Conservation (phyloP, 73 alveolate genomes). For the Tetrahymena thermophila region DNA sequence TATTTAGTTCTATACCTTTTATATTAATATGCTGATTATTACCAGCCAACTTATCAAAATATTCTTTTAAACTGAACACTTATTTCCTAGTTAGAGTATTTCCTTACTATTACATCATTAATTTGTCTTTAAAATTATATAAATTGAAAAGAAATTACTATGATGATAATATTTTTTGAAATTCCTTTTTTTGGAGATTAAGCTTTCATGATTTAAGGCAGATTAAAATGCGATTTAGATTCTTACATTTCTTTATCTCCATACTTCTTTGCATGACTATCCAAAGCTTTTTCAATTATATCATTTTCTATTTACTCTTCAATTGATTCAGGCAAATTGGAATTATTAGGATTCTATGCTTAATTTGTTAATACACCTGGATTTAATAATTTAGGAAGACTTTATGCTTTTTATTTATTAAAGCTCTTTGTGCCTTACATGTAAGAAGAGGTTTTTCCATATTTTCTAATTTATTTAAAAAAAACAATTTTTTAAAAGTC, state of each 20-base stretch:
- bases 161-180: not conserved
- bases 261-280: constrained; percentile 19
- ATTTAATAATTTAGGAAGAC: not conserved
- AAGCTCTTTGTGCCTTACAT: constrained; percentile 16
- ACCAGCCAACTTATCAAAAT: constrained; percentile 24
- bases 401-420: not conserved
- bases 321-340: not conserved
- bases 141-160: not conserved
- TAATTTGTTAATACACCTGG: constrained; percentile 6
- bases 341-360: not conserved
- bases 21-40: constrained; percentile 15
- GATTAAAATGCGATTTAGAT: not conserved
- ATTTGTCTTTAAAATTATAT: not conserved
- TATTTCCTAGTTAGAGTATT: constrained; percentile 21
- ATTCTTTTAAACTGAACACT: constrained; percentile 15
- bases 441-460: constrained; percentile 19
- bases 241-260: not conserved
- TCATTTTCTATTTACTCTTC: constrained; percentile 23
- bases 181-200: not conserved
- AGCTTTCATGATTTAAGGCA: not conserved
- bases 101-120: not conserved
- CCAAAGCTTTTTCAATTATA: constrained; percentile 26
- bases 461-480: not conserved
- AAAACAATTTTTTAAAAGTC: not conserved
- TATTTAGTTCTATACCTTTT: not conserved